These are phyloP conservation scores for Mycena latifolia DNA, from an alignment of 768 basidiomycete species.

Conservation along the genomic window DNA sequence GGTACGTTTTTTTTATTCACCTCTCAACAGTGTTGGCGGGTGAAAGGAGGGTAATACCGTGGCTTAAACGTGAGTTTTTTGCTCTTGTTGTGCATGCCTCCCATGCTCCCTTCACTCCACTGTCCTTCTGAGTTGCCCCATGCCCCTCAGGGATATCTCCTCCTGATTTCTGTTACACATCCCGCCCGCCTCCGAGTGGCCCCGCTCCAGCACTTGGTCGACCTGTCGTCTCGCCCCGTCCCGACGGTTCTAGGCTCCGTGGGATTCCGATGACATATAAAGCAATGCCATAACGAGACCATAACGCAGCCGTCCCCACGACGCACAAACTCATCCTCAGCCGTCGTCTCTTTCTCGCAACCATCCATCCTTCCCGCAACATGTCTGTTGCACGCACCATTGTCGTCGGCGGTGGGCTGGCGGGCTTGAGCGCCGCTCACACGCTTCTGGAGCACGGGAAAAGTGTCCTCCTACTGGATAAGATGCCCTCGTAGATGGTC, in stretches of 20 bases:
- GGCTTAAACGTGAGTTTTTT: too few species aligned
- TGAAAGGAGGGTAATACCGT: too few species aligned
- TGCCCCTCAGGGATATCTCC: too few species aligned
- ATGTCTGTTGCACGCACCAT: constrained; percentile 9
- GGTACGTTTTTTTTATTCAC: too few species aligned
- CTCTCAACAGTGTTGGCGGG: too few species aligned
- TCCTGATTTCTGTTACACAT: too few species aligned
- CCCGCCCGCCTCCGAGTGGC: too few species aligned
- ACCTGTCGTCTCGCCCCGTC: constrained; percentile 12
- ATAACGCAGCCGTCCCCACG: background rate
- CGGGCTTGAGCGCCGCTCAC: constrained; percentile 70
- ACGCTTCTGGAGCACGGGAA: constrained; percentile 81
- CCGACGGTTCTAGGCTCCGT: constrained; percentile 3
- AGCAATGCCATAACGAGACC: constrained; percentile 10
- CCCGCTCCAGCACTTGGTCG: background rate
- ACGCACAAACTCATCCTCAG: background rate
- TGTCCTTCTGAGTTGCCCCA: too few species aligned
- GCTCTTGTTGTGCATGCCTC: too few species aligned
- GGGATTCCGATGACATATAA: constrained; percentile 13
- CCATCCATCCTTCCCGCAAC: background rate
- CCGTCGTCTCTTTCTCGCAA: background rate
- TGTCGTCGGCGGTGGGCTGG: constrained; percentile 22
- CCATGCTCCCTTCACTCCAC: too few species aligned
- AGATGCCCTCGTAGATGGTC: constrained; percentile 39
- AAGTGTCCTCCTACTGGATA: constrained; percentile 77